phyloP scores from a whole-genome alignment of 2,329 filamentous ascomycete genomes.

The Acrodontium crateriforme region DNA sequence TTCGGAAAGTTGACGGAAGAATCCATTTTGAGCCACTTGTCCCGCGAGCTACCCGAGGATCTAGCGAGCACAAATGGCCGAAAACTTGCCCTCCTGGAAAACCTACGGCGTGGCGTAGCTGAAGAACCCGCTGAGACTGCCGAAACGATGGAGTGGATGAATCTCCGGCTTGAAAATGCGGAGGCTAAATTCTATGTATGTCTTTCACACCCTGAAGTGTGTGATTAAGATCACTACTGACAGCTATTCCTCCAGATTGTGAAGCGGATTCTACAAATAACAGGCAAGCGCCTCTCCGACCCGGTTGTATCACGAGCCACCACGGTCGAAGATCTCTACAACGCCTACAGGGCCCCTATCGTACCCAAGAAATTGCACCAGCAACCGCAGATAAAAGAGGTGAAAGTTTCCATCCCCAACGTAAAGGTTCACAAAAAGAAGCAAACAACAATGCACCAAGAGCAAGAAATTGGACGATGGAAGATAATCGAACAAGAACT shows the following conservation, averaged over 20 bases:
- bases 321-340: constrained; percentile 26
- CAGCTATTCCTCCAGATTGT: constrained; percentile 45
- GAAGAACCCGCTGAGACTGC: constrained; percentile 1
- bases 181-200: constrained; percentile 43
- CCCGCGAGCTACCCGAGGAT: constrained; percentile 2
- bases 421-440: constrained; percentile 52
- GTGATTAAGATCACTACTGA: constrained; percentile 41
- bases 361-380: constrained; percentile 47
- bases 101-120: constrained; percentile 1
- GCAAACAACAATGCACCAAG: constrained; percentile 57
- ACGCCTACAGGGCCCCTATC: constrained; percentile 21
- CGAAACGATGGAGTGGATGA: not conserved
- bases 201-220: constrained; percentile 55
- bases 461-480: constrained; percentile 59
- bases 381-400: constrained; percentile 35
- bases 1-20: constrained; percentile 1
- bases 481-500: constrained; percentile 67
- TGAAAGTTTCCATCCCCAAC: constrained; percentile 48
- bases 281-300: constrained; percentile 64
- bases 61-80: not conserved
- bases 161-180: constrained; percentile 32
- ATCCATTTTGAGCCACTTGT: constrained; percentile 4
- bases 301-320: constrained; percentile 37
- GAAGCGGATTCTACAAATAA: constrained; percentile 70
- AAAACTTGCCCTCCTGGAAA: not conserved